Evolutionary conservation across 225 moss, liverwort and hornwort species (phyloP).

Genomic region (Rhytidiadelphus loreus): DNA sequence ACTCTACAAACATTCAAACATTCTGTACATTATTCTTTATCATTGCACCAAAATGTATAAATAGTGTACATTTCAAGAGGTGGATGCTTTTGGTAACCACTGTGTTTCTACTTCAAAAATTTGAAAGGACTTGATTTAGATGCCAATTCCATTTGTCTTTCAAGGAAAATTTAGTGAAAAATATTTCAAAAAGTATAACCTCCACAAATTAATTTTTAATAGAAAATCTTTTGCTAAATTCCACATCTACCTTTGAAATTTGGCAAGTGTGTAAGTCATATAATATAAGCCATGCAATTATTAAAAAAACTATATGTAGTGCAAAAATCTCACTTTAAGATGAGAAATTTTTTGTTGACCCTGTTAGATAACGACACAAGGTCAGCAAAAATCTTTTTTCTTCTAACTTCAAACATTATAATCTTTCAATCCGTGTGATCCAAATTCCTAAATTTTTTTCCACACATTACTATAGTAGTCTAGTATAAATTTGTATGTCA

Average conservation of each 20-base stretch:
- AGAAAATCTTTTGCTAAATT: no score
- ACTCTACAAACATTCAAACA: no score
- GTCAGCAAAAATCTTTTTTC: accelerated
- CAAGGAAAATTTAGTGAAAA: no score
- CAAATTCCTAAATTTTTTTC: not conserved
- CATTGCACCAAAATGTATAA: no score
- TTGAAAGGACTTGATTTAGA: no score
- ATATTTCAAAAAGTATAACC: not conserved
- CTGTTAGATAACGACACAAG: accelerated
- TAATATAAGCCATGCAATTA: no score
- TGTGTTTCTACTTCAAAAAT: accelerated
- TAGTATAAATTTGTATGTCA: no score
- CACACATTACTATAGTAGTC: not conserved
- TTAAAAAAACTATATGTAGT: no score
- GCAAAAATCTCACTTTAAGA: not conserved
- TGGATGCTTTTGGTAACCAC: accelerated
- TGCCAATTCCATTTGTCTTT: no score
- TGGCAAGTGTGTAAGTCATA: no score
- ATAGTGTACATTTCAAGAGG: not conserved
- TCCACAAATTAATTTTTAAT: not conserved
- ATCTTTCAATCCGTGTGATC: accelerated
- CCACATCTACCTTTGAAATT: no score
- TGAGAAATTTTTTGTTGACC: not conserved
- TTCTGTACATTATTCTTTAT: no score
- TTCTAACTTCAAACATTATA: not conserved